Evolutionary conservation across 169 alveolate species (phyloP), one percentile per base, ranked within the genome.

Genomic region (Neospora caninum): DNA sequence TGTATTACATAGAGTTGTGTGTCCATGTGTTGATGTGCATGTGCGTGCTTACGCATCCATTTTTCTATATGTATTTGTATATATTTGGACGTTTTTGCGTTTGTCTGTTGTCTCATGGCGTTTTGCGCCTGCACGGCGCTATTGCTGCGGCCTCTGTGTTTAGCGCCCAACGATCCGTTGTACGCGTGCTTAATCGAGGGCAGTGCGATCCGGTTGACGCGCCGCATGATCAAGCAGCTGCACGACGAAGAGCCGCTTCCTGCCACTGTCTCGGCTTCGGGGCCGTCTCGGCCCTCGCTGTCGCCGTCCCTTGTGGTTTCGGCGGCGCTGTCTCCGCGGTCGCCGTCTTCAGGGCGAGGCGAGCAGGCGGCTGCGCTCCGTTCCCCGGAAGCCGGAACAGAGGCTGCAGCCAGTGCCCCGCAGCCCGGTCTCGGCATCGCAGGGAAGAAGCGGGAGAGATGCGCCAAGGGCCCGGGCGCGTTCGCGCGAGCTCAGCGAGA

Each of bases 161-260:
- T 58, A 39, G 67, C 93, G 29, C n/a, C 80, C 34, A 67, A 89
- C 31, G 93, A 58, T 7, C 88, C 78, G 43, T 53, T 80, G 67
- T 36, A 64, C 45, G 93, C 78, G 88, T 69, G 88, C 39, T 36
- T 89, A 70, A 80, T 89, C 18, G 88, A 80, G 27, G 93, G 88
- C 45, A 78, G 88, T 38, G 93, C 88, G 25, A 70, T 89, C 27
- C 93, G 93, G 43, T 43, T 89, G 29, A 89, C 93, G 16, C 87
- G 93, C 31, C 78, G 88, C 25, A 89, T 89, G 93, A 41, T 89
- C 73, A 89, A 89, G 88, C 93, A 89, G 93, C 88, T 89, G 80
- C 93, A 89, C 36, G 93, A 89, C 73, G 88, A 80, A 4, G 93
- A 80, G 38, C 67, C 45, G 36, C 84, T 80, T 16, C 82, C 64